Evolutionary conservation across 495 filamentous ascomycete species (phyloP).

Genomic region (Aspergillus campestris): DNA sequence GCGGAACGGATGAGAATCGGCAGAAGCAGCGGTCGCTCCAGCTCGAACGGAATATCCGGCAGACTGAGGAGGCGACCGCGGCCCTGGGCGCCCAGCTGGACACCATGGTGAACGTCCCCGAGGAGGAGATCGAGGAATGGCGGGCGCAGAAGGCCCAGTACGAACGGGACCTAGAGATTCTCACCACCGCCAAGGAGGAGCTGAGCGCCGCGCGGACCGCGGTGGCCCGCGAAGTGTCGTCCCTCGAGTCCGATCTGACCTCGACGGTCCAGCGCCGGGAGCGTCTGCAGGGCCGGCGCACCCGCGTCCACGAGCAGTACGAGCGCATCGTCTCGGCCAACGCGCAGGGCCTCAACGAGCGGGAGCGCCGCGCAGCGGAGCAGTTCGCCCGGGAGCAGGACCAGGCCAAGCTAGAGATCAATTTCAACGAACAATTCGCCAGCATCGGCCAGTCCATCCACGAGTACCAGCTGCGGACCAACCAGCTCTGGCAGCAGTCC

Average conservation of each 20-base stretch:
- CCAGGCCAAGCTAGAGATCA: conserved; percentile 46
- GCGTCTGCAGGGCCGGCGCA: conserved; percentile 64
- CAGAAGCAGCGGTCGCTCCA: conserved; percentile 70
- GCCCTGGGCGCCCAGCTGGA: conserved; percentile 57
- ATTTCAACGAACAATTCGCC: conserved; percentile 37
- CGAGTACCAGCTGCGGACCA: conserved; percentile 38
- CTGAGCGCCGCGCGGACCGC: conserved; percentile 54
- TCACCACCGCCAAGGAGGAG: conserved; percentile 49
- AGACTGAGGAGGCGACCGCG: conserved; percentile 68
- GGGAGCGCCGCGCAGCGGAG: conserved; percentile 61
- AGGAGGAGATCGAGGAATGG: conserved; percentile 55
- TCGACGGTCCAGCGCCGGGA: conserved; percentile 67
- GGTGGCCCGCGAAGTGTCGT: conserved; percentile 54
- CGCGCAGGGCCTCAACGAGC: conserved; percentile 63
- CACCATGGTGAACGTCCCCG: conserved; percentile 56
- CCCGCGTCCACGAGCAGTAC: conserved; percentile 69
- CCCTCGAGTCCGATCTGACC: conserved; percentile 57
- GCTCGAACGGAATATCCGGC: conserved; percentile 68
- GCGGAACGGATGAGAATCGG: conserved; percentile 74
- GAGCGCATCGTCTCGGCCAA: conserved; percentile 71
- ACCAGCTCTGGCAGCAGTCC: conserved; percentile 42
- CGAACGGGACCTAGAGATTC: conserved; percentile 54
- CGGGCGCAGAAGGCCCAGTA: conserved; percentile 51
- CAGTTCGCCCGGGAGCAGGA: conserved; percentile 59
- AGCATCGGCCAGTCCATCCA: conserved; percentile 38